Evolutionary conservation across 805 yeast species (phyloP).

Genomic region (Saturnispora dispora): DNA sequence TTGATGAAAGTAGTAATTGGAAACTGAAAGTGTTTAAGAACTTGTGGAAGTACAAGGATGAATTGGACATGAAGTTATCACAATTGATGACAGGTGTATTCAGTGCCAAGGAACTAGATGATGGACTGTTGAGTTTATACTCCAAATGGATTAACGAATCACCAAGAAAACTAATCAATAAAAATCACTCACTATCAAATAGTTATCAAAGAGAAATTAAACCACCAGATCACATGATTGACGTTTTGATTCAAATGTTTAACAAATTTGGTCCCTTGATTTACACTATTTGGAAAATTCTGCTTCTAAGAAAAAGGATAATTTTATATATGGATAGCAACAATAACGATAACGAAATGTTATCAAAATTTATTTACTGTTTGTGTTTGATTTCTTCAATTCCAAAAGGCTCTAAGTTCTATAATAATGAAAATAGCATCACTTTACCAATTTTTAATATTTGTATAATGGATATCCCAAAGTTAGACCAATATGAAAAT

Average conservation of each 20-base stretch:
- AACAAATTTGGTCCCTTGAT: constrained; percentile 54
- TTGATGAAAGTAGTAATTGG: constrained; percentile 25
- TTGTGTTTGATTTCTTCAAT: constrained; percentile 52
- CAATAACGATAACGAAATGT: constrained; percentile 7
- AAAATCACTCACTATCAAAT: not conserved
- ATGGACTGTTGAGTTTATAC: not conserved
- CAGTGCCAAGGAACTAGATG: not conserved
- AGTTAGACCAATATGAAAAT: constrained; percentile 18
- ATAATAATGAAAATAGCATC: constrained; percentile 22
- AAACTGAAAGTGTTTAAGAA: constrained; percentile 32
- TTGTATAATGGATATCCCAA: constrained; percentile 48
- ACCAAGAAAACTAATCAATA: not conserved
- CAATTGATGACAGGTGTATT: not conserved
- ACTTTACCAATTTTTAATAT: constrained; percentile 52
- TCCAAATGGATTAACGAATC: not conserved
- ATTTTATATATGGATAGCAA: constrained; percentile 26
- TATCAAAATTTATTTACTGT: constrained; percentile 47
- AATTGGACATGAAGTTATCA: constrained; percentile 10
- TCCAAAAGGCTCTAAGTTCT: constrained; percentile 41
- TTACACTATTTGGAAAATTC: constrained; percentile 55
- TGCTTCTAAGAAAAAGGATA: constrained; percentile 48
- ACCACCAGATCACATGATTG: constrained; percentile 35
- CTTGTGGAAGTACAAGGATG: constrained; percentile 34
- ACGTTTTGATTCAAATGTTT: constrained; percentile 38
- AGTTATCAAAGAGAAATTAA: constrained; percentile 11